Evolutionary conservation across 2,329 filamentous ascomycete genomes (phyloP).

Genomic region (Septoria linicola): DNA sequence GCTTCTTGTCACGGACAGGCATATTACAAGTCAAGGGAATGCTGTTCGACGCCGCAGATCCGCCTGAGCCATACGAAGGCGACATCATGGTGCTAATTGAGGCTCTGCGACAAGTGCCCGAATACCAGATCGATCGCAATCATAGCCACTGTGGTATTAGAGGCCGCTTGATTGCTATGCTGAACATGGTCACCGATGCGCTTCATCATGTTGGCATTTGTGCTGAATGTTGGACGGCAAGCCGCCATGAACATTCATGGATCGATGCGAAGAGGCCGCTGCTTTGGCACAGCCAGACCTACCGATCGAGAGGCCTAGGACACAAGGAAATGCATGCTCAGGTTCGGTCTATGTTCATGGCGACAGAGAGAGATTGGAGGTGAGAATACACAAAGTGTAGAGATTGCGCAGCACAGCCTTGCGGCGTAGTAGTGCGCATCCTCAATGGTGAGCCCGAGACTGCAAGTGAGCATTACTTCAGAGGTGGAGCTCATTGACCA

Average conservation of each 20-base stretch:
- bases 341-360: conserved; percentile 36
- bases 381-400: too few relatives aligned
- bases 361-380: conserved; percentile 37
- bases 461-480: too few relatives aligned
- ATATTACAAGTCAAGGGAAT: conserved; percentile 57
- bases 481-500: too few relatives aligned
- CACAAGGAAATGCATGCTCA: conserved; percentile 33
- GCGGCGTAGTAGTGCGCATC: too few relatives aligned
- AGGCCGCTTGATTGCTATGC: conserved; percentile 62
- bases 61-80: conserved; percentile 55
- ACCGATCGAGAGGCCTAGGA: conserved; percentile 23
- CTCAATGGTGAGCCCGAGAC: too few relatives aligned
- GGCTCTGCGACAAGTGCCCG: conserved; percentile 63
- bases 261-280: conserved; percentile 46
- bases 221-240: conserved; percentile 45
- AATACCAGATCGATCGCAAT: conserved; percentile 71
- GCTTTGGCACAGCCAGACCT: conserved; percentile 40
- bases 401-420: too few relatives aligned
- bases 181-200: conserved; percentile 60
- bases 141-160: conserved; percentile 72
- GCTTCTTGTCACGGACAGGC: conserved; percentile 64
- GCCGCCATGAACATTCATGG: conserved; percentile 46
- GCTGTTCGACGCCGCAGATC: conserved; percentile 41
- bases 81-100: conserved; percentile 62
- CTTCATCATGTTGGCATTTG: conserved; percentile 48